Evolutionary conservation across 345 rosid species (phyloP).

Genomic region (Garcia nutans): DNA sequence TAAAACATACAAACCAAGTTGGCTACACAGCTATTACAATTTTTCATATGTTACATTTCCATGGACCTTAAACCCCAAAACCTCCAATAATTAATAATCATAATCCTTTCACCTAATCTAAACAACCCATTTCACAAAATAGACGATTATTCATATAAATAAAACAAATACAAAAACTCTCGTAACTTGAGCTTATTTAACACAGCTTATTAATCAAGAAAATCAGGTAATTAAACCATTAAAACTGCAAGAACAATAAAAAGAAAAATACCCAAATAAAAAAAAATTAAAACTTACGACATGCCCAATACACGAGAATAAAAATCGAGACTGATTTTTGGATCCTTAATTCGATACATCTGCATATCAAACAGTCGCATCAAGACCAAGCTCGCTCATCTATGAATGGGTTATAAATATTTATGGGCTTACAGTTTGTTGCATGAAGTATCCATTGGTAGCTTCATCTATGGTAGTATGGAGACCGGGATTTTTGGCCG

Average conservation of each 20-base stretch:
- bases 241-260: neutral
- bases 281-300: constrained; percentile 64
- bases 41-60: neutral
- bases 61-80: neutral
- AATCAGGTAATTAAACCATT: neutral
- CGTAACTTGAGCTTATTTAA: no score
- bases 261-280: neutral
- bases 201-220: neutral
- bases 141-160: no score
- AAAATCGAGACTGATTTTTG: constrained; percentile 81
- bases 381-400: neutral
- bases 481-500: constrained; percentile 80
- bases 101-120: neutral
- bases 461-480: constrained; percentile 59
- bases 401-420: neutral
- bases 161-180: neutral
- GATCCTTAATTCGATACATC: constrained; percentile 97
- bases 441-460: constrained; percentile 82
- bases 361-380: constrained; percentile 24
- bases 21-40: neutral
- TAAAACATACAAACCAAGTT: neutral
- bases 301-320: constrained; percentile 91
- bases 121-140: neutral
- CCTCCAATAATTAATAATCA: neutral
- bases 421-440: constrained; percentile 65